Conservation (phyloP, 2,329 filamentous ascomycete species). For the Aspergillus tubingensis region DNA sequence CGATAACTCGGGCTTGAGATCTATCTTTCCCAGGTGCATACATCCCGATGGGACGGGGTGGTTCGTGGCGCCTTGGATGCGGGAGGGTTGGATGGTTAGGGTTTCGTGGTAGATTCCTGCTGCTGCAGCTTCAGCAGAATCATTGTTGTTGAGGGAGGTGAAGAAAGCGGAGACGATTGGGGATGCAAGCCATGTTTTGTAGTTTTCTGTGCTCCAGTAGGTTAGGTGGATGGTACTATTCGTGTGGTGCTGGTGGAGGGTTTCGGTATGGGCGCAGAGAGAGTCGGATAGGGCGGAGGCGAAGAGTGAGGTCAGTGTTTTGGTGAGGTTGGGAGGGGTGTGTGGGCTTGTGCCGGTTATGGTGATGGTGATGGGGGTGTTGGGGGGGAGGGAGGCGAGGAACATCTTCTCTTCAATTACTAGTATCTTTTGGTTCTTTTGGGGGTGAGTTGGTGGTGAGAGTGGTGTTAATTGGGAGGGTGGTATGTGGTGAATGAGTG, state of each 20-base stretch:
- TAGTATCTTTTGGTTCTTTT: not conserved
- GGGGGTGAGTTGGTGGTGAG: not conserved
- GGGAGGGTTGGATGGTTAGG: conserved; percentile 9
- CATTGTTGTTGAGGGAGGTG: conserved; percentile 8
- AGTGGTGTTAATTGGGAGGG: not conserved
- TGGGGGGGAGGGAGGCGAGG: not conserved
- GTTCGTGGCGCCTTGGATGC: conserved; percentile 19
- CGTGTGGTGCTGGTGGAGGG: conserved; percentile 12
- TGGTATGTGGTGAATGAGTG: not conserved
- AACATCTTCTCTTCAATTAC: not conserved
- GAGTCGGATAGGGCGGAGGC: not conserved
- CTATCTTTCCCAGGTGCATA: conserved; percentile 8
- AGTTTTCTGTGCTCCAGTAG: conserved; percentile 17
- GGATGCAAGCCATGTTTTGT: conserved; percentile 18
- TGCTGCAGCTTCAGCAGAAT: not conserved
- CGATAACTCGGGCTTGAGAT: conserved; percentile 8
- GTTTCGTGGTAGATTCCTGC: conserved; percentile 23
- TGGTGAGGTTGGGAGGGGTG: not conserved
- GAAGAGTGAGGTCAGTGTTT: conserved; percentile 7
- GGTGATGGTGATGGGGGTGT: conserved; percentile 9
- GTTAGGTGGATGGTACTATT: conserved; percentile 18
- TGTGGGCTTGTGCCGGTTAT: conserved; percentile 19
- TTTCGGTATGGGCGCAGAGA: conserved; percentile 10
- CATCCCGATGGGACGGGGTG: conserved; percentile 7
- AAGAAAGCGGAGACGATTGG: conserved; percentile 16